Percentiles rank a stretch among this genome's conserved stretches.
Evolutionary conservation across 139 green algal genomes (phyloP).

Genomic region (Volvox africanus): DNA sequence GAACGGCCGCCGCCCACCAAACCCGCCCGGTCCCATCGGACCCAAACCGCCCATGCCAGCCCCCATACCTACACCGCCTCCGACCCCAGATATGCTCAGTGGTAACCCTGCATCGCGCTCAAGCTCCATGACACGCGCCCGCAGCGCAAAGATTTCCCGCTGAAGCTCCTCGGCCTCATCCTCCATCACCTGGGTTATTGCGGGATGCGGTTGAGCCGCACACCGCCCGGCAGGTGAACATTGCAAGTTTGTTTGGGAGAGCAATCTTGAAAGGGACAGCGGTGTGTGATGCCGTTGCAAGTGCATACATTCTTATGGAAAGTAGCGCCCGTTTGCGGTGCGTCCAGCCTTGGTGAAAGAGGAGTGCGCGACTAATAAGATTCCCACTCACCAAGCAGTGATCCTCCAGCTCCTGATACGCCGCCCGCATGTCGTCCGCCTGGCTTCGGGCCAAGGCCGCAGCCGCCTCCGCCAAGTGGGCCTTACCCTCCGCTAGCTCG

Average conservation of each 20-base stretch:
- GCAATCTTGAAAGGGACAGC: too few relatives aligned
- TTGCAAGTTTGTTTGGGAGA: too few relatives aligned
- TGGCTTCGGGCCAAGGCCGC: slow-evolving; percentile 10
- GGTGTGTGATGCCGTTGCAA: too few relatives aligned
- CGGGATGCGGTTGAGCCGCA: not conserved
- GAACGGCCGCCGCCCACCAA: slow-evolving; percentile 20
- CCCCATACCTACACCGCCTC: slow-evolving; percentile 17
- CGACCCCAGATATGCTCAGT: not conserved
- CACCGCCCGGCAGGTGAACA: too few relatives aligned
- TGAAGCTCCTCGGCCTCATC: slow-evolving; percentile 74
- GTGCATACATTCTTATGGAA: too few relatives aligned
- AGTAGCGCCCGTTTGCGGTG: too few relatives aligned
- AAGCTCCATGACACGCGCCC: slow-evolving; percentile 52
- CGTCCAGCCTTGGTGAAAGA: too few relatives aligned
- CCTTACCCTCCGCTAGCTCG: slow-evolving; percentile 79
- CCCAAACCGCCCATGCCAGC: not conserved
- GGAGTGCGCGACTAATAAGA: too few relatives aligned
- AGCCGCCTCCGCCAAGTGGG: slow-evolving; percentile 35
- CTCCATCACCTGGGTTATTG: slow-evolving; percentile 52
- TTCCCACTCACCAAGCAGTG: slow-evolving; percentile 43
- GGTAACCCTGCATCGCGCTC: slow-evolving; percentile 36
- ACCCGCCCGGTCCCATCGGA: slow-evolving; percentile 15
- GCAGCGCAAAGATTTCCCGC: slow-evolving; percentile 65
- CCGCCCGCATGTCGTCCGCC: slow-evolving; percentile 22
- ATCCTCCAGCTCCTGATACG: slow-evolving; percentile 63